Evolutionary conservation across 306 rosid species (phyloP), one percentile per base, ranked within the genome.

Genomic region (Gastrolobium bilobum): DNA sequence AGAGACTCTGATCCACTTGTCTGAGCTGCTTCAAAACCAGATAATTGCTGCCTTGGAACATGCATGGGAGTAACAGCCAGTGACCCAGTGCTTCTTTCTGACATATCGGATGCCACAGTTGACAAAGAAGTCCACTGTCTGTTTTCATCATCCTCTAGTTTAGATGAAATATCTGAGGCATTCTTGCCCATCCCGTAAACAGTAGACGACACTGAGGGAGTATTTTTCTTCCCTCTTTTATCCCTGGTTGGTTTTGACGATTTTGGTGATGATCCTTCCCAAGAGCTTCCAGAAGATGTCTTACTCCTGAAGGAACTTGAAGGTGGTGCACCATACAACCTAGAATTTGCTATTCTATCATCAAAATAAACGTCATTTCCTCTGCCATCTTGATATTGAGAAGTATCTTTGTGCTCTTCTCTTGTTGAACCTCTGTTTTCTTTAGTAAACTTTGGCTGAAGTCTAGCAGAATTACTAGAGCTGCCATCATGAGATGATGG

Each of bases 201-300:
- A 80, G 87, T 37, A 62, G 94, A 82, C 61, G 89, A 61, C 54
- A 29, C 84, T 10, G 77, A 80, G 37, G 78, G 58, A 61, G 75
- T 75, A 73, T 70, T 77, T 78, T 80, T 89, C 78, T 86, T 76
- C 14, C 93, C 93, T 40, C 84, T 87, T 78, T 83, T 92, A 43
- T 89, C 95, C 87, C 85, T 86, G 2, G 89, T 72, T 68, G 90
- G 84, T 79, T 87, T 92, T 61, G 93, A 79, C 60, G 74, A 83
- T 81, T 84, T 89, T 8, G 87, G 79, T 2, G 91, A 81, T 56
- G 89, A 84, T 63, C 91, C 95, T 68, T 92, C 97, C 95, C 91
- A 87, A 59, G 95, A 90, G 88, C 89, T 90, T 86, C 89, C 95
- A 4, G 89, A 83, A 58, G 93, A 74, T 35, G 83, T 84, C 81